These are phyloP conservation scores for Saccharomycopsis sp. DNA, from an alignment of 805 yeast genomes.

Conservation along the genomic window DNA sequence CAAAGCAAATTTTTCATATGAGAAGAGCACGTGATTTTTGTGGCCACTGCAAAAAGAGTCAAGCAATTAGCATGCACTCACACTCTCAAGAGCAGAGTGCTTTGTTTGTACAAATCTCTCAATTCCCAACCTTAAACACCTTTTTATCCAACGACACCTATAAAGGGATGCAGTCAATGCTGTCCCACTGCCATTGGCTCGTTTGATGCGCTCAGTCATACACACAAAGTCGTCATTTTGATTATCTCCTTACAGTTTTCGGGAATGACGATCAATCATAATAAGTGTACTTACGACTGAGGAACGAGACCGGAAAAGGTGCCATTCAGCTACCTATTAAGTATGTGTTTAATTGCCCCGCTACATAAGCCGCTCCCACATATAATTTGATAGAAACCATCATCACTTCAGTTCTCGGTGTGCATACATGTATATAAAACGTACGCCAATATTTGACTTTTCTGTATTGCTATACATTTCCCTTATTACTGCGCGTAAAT, in stretches of 20 bases:
- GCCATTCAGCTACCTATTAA: background rate
- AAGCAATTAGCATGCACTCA: no score
- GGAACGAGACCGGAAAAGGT: no score
- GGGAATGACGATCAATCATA: background rate
- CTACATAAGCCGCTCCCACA: background rate
- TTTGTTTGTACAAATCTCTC: background rate
- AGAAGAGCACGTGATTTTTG: background rate
- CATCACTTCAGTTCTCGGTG: background rate
- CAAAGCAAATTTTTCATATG: background rate
- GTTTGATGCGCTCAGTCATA: background rate
- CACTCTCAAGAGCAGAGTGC: background rate
- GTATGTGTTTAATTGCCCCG: background rate
- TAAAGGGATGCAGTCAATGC: background rate
- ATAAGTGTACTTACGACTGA: no score
- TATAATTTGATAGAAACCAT: background rate
- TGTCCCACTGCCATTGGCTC: background rate
- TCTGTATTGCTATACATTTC: background rate
- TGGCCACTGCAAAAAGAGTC: background rate
- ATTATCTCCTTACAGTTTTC: background rate
- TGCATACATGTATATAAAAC: no score
- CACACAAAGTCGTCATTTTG: background rate
- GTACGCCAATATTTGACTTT: background rate
- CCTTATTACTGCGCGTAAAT: background rate
- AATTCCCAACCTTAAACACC: background rate
- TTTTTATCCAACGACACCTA: background rate